Evolutionary conservation across 495 filamentous ascomycete species (phyloP), one percentile per base, ranked within the genome.

Genomic region (Talaromyces wortmannii): DNA sequence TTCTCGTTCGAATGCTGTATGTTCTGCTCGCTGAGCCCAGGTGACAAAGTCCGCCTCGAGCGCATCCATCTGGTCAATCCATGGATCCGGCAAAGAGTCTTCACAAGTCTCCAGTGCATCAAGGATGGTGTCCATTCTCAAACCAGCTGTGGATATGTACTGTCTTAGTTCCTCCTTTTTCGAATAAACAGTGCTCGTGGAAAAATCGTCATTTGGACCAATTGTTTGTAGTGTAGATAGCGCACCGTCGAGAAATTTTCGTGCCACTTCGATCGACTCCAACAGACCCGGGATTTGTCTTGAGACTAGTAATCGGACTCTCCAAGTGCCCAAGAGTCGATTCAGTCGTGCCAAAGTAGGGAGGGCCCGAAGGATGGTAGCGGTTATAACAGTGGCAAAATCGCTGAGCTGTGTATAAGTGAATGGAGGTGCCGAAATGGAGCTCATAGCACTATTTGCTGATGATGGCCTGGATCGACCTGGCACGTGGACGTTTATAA

Each of bases 371-470:
- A 98, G 64, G 5, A 91, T 87, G 15, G 89, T 96, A 18, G 90
- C 88, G 23, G 94, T 97, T 44, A 97, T 80, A 36, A 97, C 76
- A 30, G 92, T 85, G 3, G 91, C 92, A 64, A 96, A 83, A 65
- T 95, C 91, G 59, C 91, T 90, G 67, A 97, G 58, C 58, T 80
- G 69, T 48, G 77, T 64, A 77, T 82, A 66, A 65, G 71, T 66
- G 70, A 79, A 79, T 46, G 75, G 71, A 55, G 81, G 77, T 55
- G 76, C 83, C 49, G 75, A 60, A 73, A 72, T 65, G 65, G 72
- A 64, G 66, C 81, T 74, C 61, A 68, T 61, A 54, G 69, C 69
- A 59, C 75, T 80, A 66, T 82, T 74, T 65, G 72, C 70, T 23
- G 78, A 81, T 40, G 76, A 75, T 51, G 78, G 78, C 54, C 78